phyloP scores from a whole-genome alignment of 306 rosid species.

The Casuarina glauca region DNA sequence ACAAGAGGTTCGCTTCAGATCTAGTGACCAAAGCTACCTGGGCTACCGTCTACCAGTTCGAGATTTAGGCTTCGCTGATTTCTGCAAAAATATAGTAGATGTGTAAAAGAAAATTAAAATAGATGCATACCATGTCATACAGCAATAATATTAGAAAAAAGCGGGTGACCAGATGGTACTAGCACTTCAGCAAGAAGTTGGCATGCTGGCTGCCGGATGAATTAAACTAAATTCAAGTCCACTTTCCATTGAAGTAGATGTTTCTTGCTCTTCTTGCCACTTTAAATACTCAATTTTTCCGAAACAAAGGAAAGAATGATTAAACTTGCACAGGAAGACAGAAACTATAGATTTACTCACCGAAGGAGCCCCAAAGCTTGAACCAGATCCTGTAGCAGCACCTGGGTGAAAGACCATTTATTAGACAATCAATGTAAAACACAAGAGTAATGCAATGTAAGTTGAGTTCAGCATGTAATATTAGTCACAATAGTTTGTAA shows the following conservation, averaged over 20 bases:
- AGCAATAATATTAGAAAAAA: slow-evolving; percentile 4
- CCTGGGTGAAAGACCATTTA: slow-evolving; percentile 41
- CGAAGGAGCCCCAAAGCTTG: slow-evolving; percentile 78
- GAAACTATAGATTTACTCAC: slow-evolving; percentile 48
- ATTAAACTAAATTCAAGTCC: not conserved
- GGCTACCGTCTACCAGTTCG: slow-evolving; percentile 70
- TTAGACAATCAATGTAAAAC: not conserved
- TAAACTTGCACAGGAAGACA: slow-evolving; percentile 8
- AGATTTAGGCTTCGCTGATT: slow-evolving; percentile 65
- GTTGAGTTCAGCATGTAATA: not conserved
- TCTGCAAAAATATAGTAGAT: slow-evolving; percentile 51
- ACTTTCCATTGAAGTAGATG: not conserved
- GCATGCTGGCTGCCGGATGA: not conserved
- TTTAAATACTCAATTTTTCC: not conserved
- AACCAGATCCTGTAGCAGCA: slow-evolving; percentile 72
- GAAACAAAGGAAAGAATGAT: no score
- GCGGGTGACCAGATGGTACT: slow-evolving; percentile 9
- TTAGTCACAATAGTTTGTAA: not conserved
- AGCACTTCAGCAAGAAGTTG: slow-evolving; percentile 1
- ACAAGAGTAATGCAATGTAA: not conserved
- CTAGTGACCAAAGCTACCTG: slow-evolving; percentile 21
- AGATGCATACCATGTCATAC: slow-evolving; percentile 20
- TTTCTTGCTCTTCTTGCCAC: not conserved
- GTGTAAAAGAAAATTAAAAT: slow-evolving; percentile 17
- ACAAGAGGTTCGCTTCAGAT: slow-evolving; percentile 25